Percentiles rank a stretch among this genome's conserved stretches.
Conservation (phyloP, 805 yeast species). For the Saccharomycopsis javanensis region DNA sequence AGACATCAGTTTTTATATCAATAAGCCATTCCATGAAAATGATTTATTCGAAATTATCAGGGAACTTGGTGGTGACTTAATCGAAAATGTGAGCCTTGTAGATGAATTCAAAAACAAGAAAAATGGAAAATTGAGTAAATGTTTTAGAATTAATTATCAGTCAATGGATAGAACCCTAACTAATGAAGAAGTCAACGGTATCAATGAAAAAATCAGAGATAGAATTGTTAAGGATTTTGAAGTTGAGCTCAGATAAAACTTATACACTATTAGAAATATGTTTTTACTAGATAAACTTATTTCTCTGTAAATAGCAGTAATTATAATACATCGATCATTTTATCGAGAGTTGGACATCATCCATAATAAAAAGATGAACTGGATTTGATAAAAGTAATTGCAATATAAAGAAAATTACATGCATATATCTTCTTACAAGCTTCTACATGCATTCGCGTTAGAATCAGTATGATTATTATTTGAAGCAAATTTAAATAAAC, state of each 20-base stretch:
- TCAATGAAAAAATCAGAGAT: conserved; percentile 57
- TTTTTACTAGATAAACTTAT: background rate
- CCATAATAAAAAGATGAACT: background rate
- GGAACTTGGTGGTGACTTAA: conserved; percentile 58
- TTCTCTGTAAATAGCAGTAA: background rate
- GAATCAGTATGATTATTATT: no score
- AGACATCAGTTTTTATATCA: conserved; percentile 90
- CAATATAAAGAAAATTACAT: background rate
- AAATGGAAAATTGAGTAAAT: conserved; percentile 63
- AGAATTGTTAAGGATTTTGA: conserved; percentile 31
- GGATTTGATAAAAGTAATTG: background rate
- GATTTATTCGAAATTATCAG: conserved; percentile 93
- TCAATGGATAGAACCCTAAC: conserved; percentile 91
- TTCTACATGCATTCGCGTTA: background rate
- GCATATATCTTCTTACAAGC: background rate
- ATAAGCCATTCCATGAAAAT: conserved; percentile 60
- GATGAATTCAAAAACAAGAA: conserved; percentile 86
- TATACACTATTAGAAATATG: no score
- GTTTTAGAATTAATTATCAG: conserved; percentile 87
- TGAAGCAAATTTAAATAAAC: background rate
- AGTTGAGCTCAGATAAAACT: background rate
- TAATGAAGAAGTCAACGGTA: conserved; percentile 67
- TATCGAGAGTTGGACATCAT: no score
- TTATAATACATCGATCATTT: background rate
- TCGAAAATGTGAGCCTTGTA: conserved; percentile 70